A percentile compares a stretch with the other conserved stretches of the same genome.
Evolutionary conservation across 2,329 filamentous ascomycete species (phyloP).

Genomic region (Chaetomiaceae sp.): DNA sequence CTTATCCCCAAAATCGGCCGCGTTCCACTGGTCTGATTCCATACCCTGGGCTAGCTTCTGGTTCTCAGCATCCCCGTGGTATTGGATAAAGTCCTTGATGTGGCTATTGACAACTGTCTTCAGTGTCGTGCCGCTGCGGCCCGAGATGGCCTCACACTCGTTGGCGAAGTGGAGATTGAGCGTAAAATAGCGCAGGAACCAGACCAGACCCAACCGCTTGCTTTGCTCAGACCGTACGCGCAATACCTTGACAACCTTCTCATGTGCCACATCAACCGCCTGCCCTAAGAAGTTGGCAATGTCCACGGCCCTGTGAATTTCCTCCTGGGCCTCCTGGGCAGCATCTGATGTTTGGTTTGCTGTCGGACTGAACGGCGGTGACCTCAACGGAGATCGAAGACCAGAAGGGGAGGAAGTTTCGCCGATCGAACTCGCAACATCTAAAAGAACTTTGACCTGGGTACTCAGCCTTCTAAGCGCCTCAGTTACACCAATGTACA

Average conservation of each 20-base stretch:
- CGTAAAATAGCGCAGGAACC: slow-evolving; percentile 77
- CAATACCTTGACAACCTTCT: slow-evolving; percentile 69
- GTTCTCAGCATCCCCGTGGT: slow-evolving; percentile 66
- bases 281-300: slow-evolving; percentile 74
- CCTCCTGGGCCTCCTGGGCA: slow-evolving; percentile 59
- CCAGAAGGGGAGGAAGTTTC: slow-evolving; percentile 34
- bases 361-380: slow-evolving; percentile 50
- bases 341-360: slow-evolving; percentile 37
- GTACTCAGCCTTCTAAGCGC: slow-evolving; percentile 78
- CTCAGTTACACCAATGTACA: slow-evolving; percentile 86
- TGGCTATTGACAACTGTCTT: slow-evolving; percentile 78
- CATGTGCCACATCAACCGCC: slow-evolving; percentile 75
- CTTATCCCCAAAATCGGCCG: slow-evolving; percentile 66
- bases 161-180: slow-evolving; percentile 80
- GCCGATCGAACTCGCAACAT: slow-evolving; percentile 76
- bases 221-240: slow-evolving; percentile 74
- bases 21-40: slow-evolving; percentile 76
- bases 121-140: slow-evolving; percentile 67
- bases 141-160: slow-evolving; percentile 80
- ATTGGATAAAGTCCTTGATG: slow-evolving; percentile 73
- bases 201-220: slow-evolving; percentile 59
- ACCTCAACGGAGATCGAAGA: slow-evolving; percentile 45
- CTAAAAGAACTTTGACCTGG: slow-evolving; percentile 90
- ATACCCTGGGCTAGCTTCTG: slow-evolving; percentile 71
- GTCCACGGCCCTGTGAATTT: slow-evolving; percentile 72